phyloP scores from a whole-genome alignment of 805 yeast species.

The Lipomyces orientalis region DNA sequence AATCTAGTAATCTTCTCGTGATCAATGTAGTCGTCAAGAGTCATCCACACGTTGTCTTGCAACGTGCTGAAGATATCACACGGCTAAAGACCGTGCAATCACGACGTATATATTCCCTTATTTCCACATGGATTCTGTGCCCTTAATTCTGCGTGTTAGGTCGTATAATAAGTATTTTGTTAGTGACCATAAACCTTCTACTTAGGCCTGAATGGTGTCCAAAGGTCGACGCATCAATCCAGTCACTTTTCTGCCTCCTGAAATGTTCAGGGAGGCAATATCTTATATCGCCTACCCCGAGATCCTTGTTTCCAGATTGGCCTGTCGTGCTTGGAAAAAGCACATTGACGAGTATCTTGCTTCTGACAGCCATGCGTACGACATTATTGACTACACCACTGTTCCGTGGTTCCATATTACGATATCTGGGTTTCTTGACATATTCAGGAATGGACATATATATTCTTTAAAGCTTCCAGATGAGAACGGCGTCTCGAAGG shows the following conservation, averaged over 20 bases:
- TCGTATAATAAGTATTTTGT: not conserved
- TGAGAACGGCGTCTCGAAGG: not conserved
- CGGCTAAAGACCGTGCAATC: not conserved
- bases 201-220: not conserved
- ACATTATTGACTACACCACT: not conserved
- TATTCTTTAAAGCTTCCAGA: not conserved
- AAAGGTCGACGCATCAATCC: not conserved
- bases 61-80: constrained; percentile 3
- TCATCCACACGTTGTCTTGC: not conserved
- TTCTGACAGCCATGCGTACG: not conserved
- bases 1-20: not conserved
- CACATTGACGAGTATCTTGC: constrained; percentile 1
- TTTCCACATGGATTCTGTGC: not conserved
- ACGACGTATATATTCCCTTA: not conserved
- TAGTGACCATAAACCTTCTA: not conserved
- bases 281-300: not conserved
- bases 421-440: not conserved
- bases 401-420: not conserved
- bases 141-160: too few species aligned
- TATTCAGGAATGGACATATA: not conserved
- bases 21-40: not conserved
- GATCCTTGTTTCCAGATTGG: not conserved
- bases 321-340: not conserved
- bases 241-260: not conserved
- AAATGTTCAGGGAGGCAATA: constrained; percentile 1